Conservation (phyloP, 768 basidiomycete genomes). For the Paxillus ammoniavirescens region DNA sequence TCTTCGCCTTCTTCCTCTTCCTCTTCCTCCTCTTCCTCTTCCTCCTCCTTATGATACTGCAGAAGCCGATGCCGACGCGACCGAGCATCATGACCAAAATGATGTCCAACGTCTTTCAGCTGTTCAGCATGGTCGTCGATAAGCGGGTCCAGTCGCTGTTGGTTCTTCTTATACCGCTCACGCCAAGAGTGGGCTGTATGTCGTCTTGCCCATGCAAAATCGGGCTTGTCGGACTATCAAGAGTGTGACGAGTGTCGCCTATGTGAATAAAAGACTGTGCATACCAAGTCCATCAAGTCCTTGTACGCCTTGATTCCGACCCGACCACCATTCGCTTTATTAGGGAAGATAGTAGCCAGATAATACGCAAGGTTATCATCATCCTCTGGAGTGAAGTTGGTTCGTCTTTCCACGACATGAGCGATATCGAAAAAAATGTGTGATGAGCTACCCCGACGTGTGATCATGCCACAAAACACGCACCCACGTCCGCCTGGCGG, state of each 20-base stretch:
- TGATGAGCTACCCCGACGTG: background rate
- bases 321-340: slow-evolving; percentile 35
- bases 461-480: background rate
- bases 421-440: background rate
- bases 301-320: slow-evolving; percentile 48
- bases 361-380: slow-evolving; percentile 44
- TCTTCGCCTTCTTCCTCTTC: slow-evolving; percentile 9
- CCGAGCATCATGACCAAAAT: slow-evolving; percentile 24
- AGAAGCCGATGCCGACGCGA: slow-evolving; percentile 4
- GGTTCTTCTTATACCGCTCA: slow-evolving; percentile 52
- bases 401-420: slow-evolving; percentile 14
- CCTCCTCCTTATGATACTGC: background rate
- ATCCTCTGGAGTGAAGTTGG: slow-evolving; percentile 39
- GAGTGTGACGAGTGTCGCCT: background rate
- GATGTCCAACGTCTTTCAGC: slow-evolving; percentile 16
- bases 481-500: background rate
- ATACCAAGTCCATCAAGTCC: slow-evolving; percentile 47
- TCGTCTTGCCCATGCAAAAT: slow-evolving; percentile 35
- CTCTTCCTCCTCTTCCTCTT: slow-evolving; percentile 8
- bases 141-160: slow-evolving; percentile 36
- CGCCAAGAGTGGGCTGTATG: slow-evolving; percentile 66
- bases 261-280: slow-evolving; percentile 8
- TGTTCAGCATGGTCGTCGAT: slow-evolving; percentile 34
- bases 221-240: slow-evolving; percentile 36
- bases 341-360: slow-evolving; percentile 47